These are phyloP conservation scores for Lophium mytilinum DNA, from an alignment of 495 filamentous ascomycete species.

Conservation along the genomic window DNA sequence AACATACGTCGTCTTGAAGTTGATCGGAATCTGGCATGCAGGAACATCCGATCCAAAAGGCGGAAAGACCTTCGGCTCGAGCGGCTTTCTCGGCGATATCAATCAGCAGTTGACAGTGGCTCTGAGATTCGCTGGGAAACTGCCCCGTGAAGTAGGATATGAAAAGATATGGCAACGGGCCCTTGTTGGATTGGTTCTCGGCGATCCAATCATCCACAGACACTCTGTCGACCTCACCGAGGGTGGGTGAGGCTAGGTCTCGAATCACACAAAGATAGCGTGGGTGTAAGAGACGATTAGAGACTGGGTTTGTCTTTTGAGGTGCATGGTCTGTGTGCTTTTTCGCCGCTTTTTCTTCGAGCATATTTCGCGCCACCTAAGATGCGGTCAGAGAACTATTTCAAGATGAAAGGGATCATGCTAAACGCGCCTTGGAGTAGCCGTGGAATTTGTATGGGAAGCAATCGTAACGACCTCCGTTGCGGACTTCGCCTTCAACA, in stretches of 20 bases:
- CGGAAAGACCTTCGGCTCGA: slow-evolving; percentile 26
- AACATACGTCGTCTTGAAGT: slow-evolving; percentile 12
- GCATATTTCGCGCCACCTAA: slow-evolving; percentile 15
- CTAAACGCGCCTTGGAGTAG: slow-evolving; percentile 11
- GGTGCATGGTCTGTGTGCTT: not conserved
- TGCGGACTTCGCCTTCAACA: slow-evolving; percentile 3
- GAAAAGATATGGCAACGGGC: slow-evolving; percentile 21
- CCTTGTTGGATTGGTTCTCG: slow-evolving; percentile 15
- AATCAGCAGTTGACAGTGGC: slow-evolving; percentile 17
- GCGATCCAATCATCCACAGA: slow-evolving; percentile 19
- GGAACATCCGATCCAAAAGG: slow-evolving; percentile 31
- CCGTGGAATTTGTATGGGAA: slow-evolving; percentile 20
- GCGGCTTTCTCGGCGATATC: slow-evolving; percentile 29
- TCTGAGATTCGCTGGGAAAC: slow-evolving; percentile 17
- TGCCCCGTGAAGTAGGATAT: slow-evolving; percentile 30
- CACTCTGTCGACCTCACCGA: no score
- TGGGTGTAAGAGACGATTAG: slow-evolving; percentile 15
- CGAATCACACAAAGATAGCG: slow-evolving; percentile 18
- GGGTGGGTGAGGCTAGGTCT: not conserved
- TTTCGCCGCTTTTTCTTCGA: slow-evolving; percentile 5
- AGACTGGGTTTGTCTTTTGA: slow-evolving; percentile 10
- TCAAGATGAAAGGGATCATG: no score
- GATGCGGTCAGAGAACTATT: no score
- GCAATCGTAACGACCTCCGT: slow-evolving; percentile 16
- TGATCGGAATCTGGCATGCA: slow-evolving; percentile 17